These are phyloP conservation scores for Phanerochaete carnosa DNA, from an alignment of 768 basidiomycete genomes.

Conservation along the genomic window DNA sequence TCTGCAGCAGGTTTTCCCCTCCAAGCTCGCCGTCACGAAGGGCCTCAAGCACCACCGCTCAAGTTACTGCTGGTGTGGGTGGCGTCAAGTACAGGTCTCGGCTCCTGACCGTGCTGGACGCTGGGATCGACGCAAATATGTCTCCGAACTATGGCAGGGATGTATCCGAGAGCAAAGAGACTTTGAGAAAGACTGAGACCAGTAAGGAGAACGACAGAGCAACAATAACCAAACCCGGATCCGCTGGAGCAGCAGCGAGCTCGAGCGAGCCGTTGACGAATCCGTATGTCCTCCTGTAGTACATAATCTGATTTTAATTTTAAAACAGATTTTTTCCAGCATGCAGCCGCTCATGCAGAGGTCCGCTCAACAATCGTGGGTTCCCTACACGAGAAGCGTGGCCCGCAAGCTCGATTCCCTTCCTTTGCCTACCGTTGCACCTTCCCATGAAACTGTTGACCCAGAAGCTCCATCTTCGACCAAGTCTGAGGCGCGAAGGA, in stretches of 20 bases:
- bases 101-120: constrained; percentile 20
- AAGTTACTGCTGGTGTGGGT: background rate
- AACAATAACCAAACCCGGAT: background rate
- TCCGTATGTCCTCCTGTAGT: too few relatives aligned
- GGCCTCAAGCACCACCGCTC: background rate
- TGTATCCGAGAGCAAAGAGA: background rate
- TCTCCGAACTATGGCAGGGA: background rate
- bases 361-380: background rate
- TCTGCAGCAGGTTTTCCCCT: constrained; percentile 14
- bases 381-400: background rate
- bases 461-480: too few relatives aligned
- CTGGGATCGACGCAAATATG: constrained; percentile 13
- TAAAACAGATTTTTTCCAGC: too few relatives aligned
- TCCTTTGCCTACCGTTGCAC: background rate
- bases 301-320: too few relatives aligned
- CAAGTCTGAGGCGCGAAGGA: background rate
- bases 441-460: too few relatives aligned
- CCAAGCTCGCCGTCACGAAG: constrained; percentile 14
- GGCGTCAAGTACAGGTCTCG: constrained; percentile 12
- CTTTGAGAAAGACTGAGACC: background rate
- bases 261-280: background rate
- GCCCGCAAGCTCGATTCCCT: background rate
- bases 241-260: background rate
- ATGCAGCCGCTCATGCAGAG: too few relatives aligned
- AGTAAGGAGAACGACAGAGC: background rate